These are phyloP conservation scores for Apiospora phragmitis DNA, from an alignment of 2,329 filamentous ascomycete species.

Conservation along the genomic window DNA sequence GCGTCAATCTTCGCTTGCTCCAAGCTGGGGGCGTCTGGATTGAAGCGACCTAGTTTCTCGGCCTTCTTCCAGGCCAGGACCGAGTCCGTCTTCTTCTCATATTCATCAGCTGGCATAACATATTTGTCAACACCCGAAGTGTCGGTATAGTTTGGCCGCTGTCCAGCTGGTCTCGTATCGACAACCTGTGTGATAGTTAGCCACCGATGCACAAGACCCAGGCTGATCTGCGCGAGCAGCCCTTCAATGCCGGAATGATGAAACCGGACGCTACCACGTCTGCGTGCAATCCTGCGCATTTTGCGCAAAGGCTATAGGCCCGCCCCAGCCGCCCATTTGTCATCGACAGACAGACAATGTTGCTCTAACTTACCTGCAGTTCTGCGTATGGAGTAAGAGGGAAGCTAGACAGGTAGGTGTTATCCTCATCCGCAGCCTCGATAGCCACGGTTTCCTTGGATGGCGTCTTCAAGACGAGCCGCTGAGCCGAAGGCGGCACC, in stretches of 20 bases:
- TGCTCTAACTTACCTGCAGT: conserved; percentile 66
- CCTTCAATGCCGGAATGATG: background rate
- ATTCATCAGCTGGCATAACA: conserved; percentile 80
- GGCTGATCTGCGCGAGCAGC: too few species aligned
- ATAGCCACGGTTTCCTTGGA: conserved; percentile 63
- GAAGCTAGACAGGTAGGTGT: conserved; percentile 62
- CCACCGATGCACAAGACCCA: background rate
- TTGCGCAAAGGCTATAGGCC: background rate
- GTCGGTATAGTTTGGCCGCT: conserved; percentile 79
- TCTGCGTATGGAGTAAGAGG: conserved; percentile 74
- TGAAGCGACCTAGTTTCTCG: conserved; percentile 95
- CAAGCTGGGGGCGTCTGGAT: conserved; percentile 75
- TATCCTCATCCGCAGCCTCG: conserved; percentile 72
- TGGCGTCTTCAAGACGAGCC: conserved; percentile 68
- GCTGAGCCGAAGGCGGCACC: conserved; percentile 78
- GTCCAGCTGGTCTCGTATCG: conserved; percentile 75
- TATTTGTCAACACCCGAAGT: conserved; percentile 84
- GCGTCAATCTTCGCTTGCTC: conserved; percentile 72
- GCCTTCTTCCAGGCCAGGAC: conserved; percentile 94
- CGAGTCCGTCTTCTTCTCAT: conserved; percentile 82
- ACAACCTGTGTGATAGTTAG: conserved; percentile 58
- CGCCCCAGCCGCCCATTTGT: background rate
- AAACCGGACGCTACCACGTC: background rate
- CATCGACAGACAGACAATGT: background rate
- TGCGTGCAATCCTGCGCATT: background rate